phyloP scores from a whole-genome alignment of 2,329 filamentous ascomycete species.

The Macroventuria anomochaeta region DNA sequence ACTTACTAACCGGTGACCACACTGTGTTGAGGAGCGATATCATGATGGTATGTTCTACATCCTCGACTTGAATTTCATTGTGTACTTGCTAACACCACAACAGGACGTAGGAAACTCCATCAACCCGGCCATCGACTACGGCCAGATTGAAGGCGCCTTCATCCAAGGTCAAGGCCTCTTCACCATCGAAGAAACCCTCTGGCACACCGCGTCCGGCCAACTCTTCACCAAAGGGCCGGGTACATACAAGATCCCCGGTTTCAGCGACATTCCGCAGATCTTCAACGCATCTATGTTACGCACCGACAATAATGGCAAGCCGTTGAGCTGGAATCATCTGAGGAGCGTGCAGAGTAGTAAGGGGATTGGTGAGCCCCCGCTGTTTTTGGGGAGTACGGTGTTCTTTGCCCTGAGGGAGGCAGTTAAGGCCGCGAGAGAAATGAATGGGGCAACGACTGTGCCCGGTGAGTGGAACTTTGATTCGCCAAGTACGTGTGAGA shows the following conservation, averaged over 20 bases:
- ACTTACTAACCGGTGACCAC: slow-evolving; percentile 90
- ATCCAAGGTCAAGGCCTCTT: slow-evolving; percentile 80
- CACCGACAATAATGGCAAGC: slow-evolving; percentile 57
- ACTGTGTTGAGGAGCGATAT: slow-evolving; percentile 86
- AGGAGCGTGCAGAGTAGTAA: slow-evolving; percentile 82
- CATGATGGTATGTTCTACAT: slow-evolving; percentile 71
- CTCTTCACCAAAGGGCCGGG: slow-evolving; percentile 69
- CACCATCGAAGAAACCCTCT: slow-evolving; percentile 75
- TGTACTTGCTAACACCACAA: slow-evolving; percentile 8
- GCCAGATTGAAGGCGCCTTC: slow-evolving; percentile 82
- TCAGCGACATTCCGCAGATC: slow-evolving; percentile 82
- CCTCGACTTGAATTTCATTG: neutral
- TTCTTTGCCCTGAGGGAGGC: slow-evolving; percentile 90
- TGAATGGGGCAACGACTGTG: slow-evolving; percentile 51
- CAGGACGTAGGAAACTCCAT: slow-evolving; percentile 79
- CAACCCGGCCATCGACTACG: slow-evolving; percentile 80
- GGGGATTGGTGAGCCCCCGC: slow-evolving; percentile 74
- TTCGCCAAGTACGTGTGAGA: slow-evolving; percentile 83
- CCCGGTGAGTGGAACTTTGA: slow-evolving; percentile 61
- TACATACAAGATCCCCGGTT: slow-evolving; percentile 87
- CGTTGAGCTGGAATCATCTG: slow-evolving; percentile 79
- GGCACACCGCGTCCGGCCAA: slow-evolving; percentile 66
- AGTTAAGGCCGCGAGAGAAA: slow-evolving; percentile 71
- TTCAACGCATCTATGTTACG: slow-evolving; percentile 85
- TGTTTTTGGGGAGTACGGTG: slow-evolving; percentile 81